Percentiles rank a stretch among this genome's conserved stretches.
phyloP scores from a whole-genome alignment of 179 eudicot genomes.

The Heliamphora pulchella region DNA sequence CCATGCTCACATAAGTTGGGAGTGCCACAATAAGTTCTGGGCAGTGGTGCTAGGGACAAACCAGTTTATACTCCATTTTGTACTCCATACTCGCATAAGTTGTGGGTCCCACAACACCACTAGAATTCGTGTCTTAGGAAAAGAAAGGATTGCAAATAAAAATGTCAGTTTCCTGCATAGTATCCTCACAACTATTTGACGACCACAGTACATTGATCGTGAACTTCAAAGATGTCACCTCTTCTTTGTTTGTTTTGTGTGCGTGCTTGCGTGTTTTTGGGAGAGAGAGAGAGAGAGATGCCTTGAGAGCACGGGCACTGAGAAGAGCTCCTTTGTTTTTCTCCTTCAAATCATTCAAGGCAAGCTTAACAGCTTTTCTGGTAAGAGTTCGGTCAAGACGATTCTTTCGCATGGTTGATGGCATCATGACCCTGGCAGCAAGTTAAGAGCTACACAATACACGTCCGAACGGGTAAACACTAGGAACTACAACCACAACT shows the following conservation, averaged over 20 bases:
- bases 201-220: too few relatives aligned
- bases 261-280: background rate
- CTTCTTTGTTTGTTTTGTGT: background rate
- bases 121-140: background rate
- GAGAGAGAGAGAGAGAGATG: constrained; percentile 16
- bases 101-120: background rate
- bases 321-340: constrained; percentile 60
- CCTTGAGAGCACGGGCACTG: constrained; percentile 82
- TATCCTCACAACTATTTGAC: background rate
- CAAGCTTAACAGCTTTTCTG: constrained; percentile 60
- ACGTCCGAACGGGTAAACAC: background rate
- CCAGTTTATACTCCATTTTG: too few relatives aligned
- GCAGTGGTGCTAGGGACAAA: too few relatives aligned
- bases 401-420: constrained; percentile 28
- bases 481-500: background rate
- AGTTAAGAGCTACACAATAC: constrained; percentile 46
- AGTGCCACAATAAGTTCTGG: too few relatives aligned
- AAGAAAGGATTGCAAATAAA: background rate
- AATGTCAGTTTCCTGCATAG: background rate
- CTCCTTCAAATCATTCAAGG: constrained; percentile 77
- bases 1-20: too few relatives aligned
- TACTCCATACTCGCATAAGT: too few relatives aligned
- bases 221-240: background rate
- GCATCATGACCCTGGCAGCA: constrained; percentile 34
- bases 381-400: constrained; percentile 37